Evolutionary conservation across 2,329 filamentous ascomycete genomes (phyloP).

Genomic region (Phialophora expanda): DNA sequence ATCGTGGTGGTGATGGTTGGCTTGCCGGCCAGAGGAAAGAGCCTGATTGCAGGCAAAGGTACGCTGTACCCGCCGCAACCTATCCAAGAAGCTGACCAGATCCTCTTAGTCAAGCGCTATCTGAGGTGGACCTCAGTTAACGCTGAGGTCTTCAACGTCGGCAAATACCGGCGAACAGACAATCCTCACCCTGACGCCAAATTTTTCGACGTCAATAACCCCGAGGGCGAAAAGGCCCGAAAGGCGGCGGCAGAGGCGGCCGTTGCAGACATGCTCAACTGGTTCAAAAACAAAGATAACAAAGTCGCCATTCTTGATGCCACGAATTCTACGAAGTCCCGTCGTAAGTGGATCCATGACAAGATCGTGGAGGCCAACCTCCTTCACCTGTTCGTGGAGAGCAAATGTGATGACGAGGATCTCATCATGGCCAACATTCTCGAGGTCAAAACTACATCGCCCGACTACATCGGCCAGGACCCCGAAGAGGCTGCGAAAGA

Average conservation of each 20-base stretch:
- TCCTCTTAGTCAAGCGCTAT: conserved; percentile 77
- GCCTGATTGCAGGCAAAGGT: conserved; percentile 97
- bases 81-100: conserved; percentile 8
- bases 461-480: conserved; percentile 86
- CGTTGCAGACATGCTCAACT: conserved; percentile 88
- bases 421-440: conserved; percentile 98
- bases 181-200: conserved; percentile 89
- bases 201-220: conserved; percentile 92
- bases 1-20: conserved; percentile 99
- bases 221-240: conserved; percentile 86
- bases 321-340: conserved; percentile 90
- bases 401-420: conserved; percentile 93
- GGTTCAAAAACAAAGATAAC: conserved; percentile 79
- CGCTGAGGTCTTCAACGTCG: conserved; percentile 95
- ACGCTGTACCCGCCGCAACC: conserved; percentile 36
- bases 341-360: conserved; percentile 89
- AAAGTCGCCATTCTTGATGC: conserved; percentile 94
- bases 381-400: conserved; percentile 91
- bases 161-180: conserved; percentile 87
- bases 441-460: conserved; percentile 95
- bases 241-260: conserved; percentile 89
- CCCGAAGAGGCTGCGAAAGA: conserved; percentile 88
- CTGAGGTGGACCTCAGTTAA: conserved; percentile 95
- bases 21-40: conserved; percentile 92
- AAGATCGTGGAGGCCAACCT: conserved; percentile 75